phyloP scores from a whole-genome alignment of 2,329 filamentous ascomycete genomes.

The Claviceps africana region DNA sequence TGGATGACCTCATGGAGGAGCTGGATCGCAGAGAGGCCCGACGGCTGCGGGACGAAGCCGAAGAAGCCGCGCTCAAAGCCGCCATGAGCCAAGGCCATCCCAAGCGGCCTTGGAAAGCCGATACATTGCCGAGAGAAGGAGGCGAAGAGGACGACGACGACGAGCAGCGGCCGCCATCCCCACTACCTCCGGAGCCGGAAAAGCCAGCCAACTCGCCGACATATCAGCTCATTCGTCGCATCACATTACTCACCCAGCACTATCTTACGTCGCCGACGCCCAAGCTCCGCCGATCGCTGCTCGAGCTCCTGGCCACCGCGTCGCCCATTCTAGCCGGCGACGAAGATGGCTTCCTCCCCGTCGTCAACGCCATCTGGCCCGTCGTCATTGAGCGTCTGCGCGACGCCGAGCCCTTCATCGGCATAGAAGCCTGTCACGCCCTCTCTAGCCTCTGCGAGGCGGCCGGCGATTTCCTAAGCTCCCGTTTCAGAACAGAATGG shows the following conservation, averaged over 20 bases:
- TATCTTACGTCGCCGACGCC: constrained; percentile 80
- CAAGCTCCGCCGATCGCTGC: constrained; percentile 60
- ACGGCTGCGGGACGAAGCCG: constrained; percentile 20
- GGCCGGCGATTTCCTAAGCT: constrained; percentile 69
- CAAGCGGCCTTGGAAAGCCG: constrained; percentile 23
- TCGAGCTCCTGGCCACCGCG: constrained; percentile 62
- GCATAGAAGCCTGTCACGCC: constrained; percentile 54
- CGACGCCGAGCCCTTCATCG: constrained; percentile 54
- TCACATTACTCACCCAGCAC: constrained; percentile 73
- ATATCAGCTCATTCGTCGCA: constrained; percentile 67
- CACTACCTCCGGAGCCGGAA: constrained; percentile 24
- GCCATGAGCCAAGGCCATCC: constrained; percentile 20
- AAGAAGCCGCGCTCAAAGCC: constrained; percentile 14
- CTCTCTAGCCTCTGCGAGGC: constrained; percentile 53
- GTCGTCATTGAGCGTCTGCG: constrained; percentile 56
- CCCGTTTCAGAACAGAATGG: constrained; percentile 65
- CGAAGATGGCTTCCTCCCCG: constrained; percentile 71
- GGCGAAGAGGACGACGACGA: constrained; percentile 19
- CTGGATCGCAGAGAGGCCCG: constrained; percentile 42
- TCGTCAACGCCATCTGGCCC: constrained; percentile 86
- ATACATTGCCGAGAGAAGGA: constrained; percentile 17
- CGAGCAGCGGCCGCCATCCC: constrained; percentile 16
- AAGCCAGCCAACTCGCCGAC: constrained; percentile 59
- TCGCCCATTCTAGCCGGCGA: constrained; percentile 58
- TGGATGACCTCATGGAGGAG: constrained; percentile 37